Base-by-base conservation (phyloP, 192 early-diverging fungal genomes). In the Endogone sp. region DNA sequence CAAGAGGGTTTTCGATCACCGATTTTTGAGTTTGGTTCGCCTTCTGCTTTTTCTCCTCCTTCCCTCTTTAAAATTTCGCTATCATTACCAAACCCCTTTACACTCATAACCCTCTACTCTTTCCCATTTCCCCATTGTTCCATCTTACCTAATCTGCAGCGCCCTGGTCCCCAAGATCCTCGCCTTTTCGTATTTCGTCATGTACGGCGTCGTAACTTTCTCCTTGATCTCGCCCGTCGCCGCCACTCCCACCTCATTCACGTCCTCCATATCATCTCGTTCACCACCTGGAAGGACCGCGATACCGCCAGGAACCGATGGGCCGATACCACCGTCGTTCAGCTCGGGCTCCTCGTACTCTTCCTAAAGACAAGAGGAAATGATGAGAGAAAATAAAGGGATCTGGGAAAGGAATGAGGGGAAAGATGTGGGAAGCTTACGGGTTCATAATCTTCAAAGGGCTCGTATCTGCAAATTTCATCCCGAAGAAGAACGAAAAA, bases 161-260 rank as follows among this genome's bases (percentile, higher is more conserved):
- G 97, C 97, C 27, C 97, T 87, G 11, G 95, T 94, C 54, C 94
- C 94, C 49, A 95, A 78, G 64, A 94, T 86, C 74, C 92, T 85
- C 58, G 93, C 91, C 59, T 92, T 90, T 80, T 99, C 97, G 82
- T 99, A 99, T 75, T 97, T 98, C 62, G 97, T 99, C 94, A 99
- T 94, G 78, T 96, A 99, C 29, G 97, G 95, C 25, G 97, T 98
- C 11, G 97, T 98, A 61, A 93, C 89, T 69, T 90, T 90, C 72
- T 95, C 93, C 73, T 90, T 90, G n/a, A 82, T 70, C 63, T 77
- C 67, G 10, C 28, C 56, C 16, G 57, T 24, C 29, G 27, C 75
- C 8, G 27, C 75, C 8, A 21, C 24, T 21, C 60, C 63, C 25
- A 37, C 30, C n/a, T 44, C 55, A 4, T 65, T 60, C 44, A 69